Percentiles rank a stretch among this genome's conserved stretches.
Conservation (phyloP, 2,329 filamentous ascomycete species). For the Ascochyta viciae-villosae region DNA sequence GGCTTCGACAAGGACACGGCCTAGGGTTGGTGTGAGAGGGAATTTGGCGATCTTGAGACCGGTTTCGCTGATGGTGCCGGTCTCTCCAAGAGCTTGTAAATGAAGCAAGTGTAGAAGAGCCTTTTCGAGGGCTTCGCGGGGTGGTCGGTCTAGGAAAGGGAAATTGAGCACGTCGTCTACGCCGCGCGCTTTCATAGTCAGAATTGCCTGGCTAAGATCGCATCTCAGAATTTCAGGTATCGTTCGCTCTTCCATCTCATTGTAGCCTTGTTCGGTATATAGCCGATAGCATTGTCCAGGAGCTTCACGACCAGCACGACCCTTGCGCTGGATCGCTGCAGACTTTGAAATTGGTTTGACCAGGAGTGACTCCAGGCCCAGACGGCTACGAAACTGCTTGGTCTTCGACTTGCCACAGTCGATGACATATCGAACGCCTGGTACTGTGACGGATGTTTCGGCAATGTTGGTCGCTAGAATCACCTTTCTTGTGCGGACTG, state of each 20-base stretch:
- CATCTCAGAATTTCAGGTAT: constrained; percentile 89
- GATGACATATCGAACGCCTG: constrained; percentile 88
- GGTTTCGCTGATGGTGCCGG: constrained; percentile 74
- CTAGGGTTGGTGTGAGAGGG: constrained; percentile 81
- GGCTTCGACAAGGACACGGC: constrained; percentile 82
- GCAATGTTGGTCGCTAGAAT: constrained; percentile 96
- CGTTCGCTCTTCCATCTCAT: constrained; percentile 73
- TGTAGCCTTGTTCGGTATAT: constrained; percentile 82
- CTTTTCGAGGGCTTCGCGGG: constrained; percentile 78
- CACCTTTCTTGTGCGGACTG: constrained; percentile 80
- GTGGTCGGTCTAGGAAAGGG: constrained; percentile 83
- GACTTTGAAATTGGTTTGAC: constrained; percentile 92
- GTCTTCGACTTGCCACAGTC: constrained; percentile 94
- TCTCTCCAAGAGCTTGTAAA: constrained; percentile 75
- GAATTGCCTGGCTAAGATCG: constrained; percentile 82
- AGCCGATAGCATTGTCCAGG: constrained; percentile 88
- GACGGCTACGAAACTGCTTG: constrained; percentile 83
- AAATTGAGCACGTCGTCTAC: constrained; percentile 83
- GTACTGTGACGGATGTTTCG: constrained; percentile 96
- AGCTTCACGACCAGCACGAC: constrained; percentile 90
- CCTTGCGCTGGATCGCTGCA: constrained; percentile 88
- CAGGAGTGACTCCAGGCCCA: constrained; percentile 89
- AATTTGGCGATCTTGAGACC: constrained; percentile 82
- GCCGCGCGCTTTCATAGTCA: constrained; percentile 93
- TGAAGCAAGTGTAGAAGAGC: constrained; percentile 81